Percentiles rank a stretch among this genome's conserved stretches.
phyloP scores from a whole-genome alignment of 2,329 filamentous ascomycete genomes.

The Blumeria graminis region DNA sequence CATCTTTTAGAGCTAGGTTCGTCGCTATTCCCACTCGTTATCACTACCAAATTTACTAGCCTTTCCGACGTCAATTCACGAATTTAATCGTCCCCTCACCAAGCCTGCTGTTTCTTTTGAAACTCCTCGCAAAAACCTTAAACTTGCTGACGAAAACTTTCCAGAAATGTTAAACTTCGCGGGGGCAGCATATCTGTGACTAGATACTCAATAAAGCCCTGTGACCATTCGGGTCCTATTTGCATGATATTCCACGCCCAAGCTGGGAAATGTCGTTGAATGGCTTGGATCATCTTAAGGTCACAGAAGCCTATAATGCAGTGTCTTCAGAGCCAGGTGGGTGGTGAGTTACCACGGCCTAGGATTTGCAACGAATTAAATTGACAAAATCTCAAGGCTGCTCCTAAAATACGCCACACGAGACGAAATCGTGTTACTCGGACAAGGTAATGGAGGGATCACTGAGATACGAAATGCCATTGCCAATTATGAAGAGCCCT shows the following conservation, averaged over 20 bases:
- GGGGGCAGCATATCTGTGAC: neutral
- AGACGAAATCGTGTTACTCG: conserved; percentile 64
- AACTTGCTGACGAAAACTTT: too few species aligned
- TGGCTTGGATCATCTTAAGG: conserved; percentile 59
- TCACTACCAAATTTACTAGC: too few species aligned
- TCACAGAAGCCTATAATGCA: conserved; percentile 66
- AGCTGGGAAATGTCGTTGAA: conserved; percentile 62
- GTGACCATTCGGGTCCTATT: neutral
- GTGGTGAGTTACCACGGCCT: conserved; percentile 35
- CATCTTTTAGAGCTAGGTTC: too few species aligned
- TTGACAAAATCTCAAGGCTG: conserved; percentile 38
- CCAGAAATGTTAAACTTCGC: too few species aligned
- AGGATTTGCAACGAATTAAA: neutral
- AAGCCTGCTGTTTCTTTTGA: too few species aligned
- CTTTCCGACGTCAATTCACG: too few species aligned
- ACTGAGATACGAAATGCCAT: conserved; percentile 61
- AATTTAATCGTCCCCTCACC: too few species aligned
- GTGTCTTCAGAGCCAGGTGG: conserved; percentile 66
- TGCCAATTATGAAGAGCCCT: conserved; percentile 55
- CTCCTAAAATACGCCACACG: conserved; percentile 75
- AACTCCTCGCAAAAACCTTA: too few species aligned
- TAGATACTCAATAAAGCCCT: neutral
- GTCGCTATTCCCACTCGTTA: too few species aligned
- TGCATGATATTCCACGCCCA: neutral
- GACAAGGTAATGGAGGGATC: conserved; percentile 57